Evolutionary conservation across 1,284 basidiomycete genomes (phyloP), one percentile per base, ranked within the genome.

Genomic region (Trametes versicolor): DNA sequence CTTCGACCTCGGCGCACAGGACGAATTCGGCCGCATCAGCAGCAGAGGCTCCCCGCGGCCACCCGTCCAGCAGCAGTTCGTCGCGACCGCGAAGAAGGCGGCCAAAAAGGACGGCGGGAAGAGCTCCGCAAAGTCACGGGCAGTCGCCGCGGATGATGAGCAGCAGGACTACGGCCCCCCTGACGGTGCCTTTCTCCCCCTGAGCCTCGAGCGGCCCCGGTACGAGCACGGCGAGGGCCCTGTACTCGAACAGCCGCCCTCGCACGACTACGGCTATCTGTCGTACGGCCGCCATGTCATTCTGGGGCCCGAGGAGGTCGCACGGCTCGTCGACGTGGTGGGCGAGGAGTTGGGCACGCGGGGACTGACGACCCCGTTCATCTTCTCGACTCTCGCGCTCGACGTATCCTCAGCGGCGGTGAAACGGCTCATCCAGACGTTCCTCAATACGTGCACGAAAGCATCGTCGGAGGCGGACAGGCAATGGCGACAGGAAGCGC

Each of bases 331-430:
- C 21, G 83, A 87, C 53, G 87, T 90, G 60, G 81, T 95, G 43
- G 85, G 88, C 43, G 83, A 86, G 64, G 93, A 95, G 79, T 83
- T 96, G 55, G 84, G 83, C 66, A 83, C 85, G 60, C 84, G 93
- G 73, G 94, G 91, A 55, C 85, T 97, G 65, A 91, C 91, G 32
- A 95, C 94, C 2, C 95, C 95, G 15, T 90, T 97, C 78, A 88
- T 97, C 66, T 96, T 97, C 81, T 93, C 92, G 32, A 89, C 89
- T 34, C 88, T 92, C 70, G 94, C 95, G 25, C 87, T 97, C 63
- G 95, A 97, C 73, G 83, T 96, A 50, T 91, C 88, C 45, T 82
- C 89, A 8, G 81, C 86, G 27, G 85, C 88, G 47, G 89, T 94
- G 70, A 89, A 85, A 70, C 82, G 89, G 60, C 84, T 97, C 52